Base-by-base conservation (phyloP, 495 filamentous ascomycete species). In the Astrothelium macrocarpum region DNA sequence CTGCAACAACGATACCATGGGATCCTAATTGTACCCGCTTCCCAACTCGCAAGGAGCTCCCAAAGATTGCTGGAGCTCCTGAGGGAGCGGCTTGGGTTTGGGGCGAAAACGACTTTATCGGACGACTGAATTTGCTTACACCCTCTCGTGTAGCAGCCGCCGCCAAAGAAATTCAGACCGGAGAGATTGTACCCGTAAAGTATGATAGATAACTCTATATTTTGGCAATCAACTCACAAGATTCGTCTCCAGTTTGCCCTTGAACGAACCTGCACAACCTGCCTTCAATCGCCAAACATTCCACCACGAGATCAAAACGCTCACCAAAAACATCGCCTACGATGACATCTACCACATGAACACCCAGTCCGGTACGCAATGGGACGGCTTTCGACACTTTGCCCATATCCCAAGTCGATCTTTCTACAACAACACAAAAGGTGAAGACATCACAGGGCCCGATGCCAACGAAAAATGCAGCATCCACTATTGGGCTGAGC, bases 281-380 rank as follows among this genome's bases (percentile, higher is more conserved):
- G 78, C 78, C 16, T 86, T 86, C 70, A 74, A 74, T 2, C 81
- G 83, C 59, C 79, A 82, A 62, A 68, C 73, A 45, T 86, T 86
- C 67, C 76, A 82, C 58, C 83, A 85, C 65, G 69, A 75, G 60
- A 81, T 86, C 70, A 84, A 84, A 72, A 74, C 73, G 64, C 75
- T 84, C 2, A 63, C 68, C 0, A 73, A 77, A 34, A 78, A 77
- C n/a, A 49, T 79, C 12, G 81, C 80, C 1, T 84, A 85, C 62
- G 85, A 89, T 66, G 87, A 90, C 65, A 78, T 87, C 63, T 85
- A 89, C 64, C 79, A 81, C 29, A 80, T 91, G 72, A 91, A 91
- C 72, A 90, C 88, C 0, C 88, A 91, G 70, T 82, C 83, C 67
- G 82, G 83, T 29, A 87, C 85, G 2, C 89, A 93, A 73, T 91